Evolutionary conservation across 2,329 filamentous ascomycete genomes (phyloP).

Genomic region (Thermochaetoides dissita): DNA sequence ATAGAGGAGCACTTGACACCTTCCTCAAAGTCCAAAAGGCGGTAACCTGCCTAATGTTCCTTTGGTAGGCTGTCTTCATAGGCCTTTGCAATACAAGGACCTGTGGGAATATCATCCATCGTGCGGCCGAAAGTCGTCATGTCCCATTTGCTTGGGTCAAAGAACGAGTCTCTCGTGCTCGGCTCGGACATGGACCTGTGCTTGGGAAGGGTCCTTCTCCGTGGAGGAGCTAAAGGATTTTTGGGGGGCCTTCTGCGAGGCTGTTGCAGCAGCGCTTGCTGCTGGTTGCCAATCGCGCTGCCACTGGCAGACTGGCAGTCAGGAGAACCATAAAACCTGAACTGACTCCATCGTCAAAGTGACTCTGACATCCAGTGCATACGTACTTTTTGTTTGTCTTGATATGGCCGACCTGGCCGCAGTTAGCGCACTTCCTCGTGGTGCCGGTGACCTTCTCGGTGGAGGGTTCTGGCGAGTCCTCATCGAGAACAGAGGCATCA

Average conservation of each 20-base stretch:
- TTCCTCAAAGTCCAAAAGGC: too few relatives aligned
- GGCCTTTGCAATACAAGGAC: neutral
- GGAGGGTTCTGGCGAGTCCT: constrained; percentile 35
- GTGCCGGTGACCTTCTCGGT: constrained; percentile 50
- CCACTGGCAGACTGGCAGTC: neutral
- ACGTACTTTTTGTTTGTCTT: constrained; percentile 96
- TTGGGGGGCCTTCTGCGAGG: too few relatives aligned
- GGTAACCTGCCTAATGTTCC: neutral
- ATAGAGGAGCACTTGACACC: too few relatives aligned
- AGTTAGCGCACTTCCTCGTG: constrained; percentile 91
- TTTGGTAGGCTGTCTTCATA: neutral
- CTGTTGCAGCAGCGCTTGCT: neutral
- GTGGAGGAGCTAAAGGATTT: too few relatives aligned
- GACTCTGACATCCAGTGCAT: constrained; percentile 11
- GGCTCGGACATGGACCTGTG: neutral
- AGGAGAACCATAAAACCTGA: neutral
- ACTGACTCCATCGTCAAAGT: too few relatives aligned
- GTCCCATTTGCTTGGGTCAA: constrained; percentile 3
- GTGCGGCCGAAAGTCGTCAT: neutral
- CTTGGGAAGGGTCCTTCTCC: neutral
- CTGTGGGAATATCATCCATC: neutral
- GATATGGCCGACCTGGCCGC: constrained; percentile 91
- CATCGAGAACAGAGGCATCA: constrained; percentile 20
- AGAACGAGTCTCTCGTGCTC: constrained; percentile 3
- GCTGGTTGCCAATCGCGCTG: neutral